A percentile compares a stretch with the other conserved stretches of the same genome.
phyloP scores from a whole-genome alignment of 805 yeast genomes.

The Candida morakotiae region DNA sequence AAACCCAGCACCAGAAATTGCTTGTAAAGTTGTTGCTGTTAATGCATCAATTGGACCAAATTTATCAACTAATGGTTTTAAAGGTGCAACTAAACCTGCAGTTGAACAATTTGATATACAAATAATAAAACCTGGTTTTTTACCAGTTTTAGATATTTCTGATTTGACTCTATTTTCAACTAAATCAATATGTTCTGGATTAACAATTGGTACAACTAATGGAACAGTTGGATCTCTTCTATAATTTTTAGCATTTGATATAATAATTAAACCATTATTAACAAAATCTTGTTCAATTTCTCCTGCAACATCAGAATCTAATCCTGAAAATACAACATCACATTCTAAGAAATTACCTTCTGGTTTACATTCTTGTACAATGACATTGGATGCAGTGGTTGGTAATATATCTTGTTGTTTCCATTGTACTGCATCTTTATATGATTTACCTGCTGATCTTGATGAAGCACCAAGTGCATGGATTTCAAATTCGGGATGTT shows the following conservation, averaged over 20 bases:
- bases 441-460: slow-evolving; percentile 88
- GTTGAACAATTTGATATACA: slow-evolving; percentile 98
- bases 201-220: slow-evolving; percentile 90
- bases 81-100: slow-evolving; percentile 95
- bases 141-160: slow-evolving; percentile 52
- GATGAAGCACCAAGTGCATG: slow-evolving; percentile 86
- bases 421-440: slow-evolving; percentile 87
- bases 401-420: slow-evolving; percentile 88
- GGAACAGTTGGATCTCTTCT: slow-evolving; percentile 87
- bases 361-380: slow-evolving; percentile 74
- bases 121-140: slow-evolving; percentile 76
- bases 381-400: slow-evolving; percentile 51
- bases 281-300: slow-evolving; percentile 82
- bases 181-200: slow-evolving; percentile 82
- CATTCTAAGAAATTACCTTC: slow-evolving; percentile 75
- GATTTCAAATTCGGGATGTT: slow-evolving; percentile 88
- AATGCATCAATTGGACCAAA: slow-evolving; percentile 89
- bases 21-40: slow-evolving; percentile 91
- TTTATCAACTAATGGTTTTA: slow-evolving; percentile 84
- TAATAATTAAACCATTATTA: slow-evolving; percentile 75
- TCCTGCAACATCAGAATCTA: slow-evolving; percentile 92
- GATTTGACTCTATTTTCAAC: slow-evolving; percentile 54
- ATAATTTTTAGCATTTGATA: slow-evolving; percentile 95
- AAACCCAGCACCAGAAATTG: slow-evolving; percentile 97
- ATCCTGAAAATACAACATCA: slow-evolving; percentile 91